Conservation (phyloP, 305 asterid genomes). For the Solanum hybrid region DNA sequence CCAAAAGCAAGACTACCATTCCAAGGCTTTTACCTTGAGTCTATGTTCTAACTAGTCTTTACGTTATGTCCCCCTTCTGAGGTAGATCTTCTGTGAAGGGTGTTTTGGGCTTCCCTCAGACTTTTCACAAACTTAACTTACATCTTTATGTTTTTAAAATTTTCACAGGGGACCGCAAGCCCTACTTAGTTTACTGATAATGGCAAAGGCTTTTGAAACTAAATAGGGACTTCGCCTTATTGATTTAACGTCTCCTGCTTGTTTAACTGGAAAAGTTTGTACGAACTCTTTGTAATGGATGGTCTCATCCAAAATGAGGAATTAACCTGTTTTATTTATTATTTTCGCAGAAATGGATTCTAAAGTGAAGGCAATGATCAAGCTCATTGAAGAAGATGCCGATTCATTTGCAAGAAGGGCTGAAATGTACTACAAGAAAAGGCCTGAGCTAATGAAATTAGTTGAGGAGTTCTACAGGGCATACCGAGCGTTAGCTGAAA, state of each 20-base stretch:
- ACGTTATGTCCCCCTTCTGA: not conserved
- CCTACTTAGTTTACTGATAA: not conserved
- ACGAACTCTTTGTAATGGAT: not conserved
- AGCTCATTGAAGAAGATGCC: conserved; percentile 93
- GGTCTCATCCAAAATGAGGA: conserved; percentile 15
- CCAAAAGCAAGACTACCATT: not conserved
- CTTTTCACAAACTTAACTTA: not conserved
- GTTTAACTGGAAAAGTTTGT: not conserved
- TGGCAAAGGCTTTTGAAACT: not conserved
- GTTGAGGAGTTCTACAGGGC: conserved; percentile 94
- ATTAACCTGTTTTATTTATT: conserved; percentile 38
- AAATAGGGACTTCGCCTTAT: not conserved
- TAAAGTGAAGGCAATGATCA: conserved; percentile 90
- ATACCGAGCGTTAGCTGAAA: conserved; percentile 91
- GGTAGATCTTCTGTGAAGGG: not conserved
- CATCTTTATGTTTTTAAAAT: not conserved
- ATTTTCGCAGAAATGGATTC: conserved; percentile 68
- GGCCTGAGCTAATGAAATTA: conserved; percentile 95
- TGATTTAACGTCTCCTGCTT: not conserved
- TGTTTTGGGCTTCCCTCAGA: not conserved
- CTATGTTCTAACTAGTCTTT: not conserved
- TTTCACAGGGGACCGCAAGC: not conserved
- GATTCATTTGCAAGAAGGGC: conserved; percentile 98
- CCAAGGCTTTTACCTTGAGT: not conserved
- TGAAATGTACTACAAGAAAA: conserved; percentile 98